Conservation (phyloP, 1,139 yeast genomes). For the Yamadazyma songkhlaensis region DNA sequence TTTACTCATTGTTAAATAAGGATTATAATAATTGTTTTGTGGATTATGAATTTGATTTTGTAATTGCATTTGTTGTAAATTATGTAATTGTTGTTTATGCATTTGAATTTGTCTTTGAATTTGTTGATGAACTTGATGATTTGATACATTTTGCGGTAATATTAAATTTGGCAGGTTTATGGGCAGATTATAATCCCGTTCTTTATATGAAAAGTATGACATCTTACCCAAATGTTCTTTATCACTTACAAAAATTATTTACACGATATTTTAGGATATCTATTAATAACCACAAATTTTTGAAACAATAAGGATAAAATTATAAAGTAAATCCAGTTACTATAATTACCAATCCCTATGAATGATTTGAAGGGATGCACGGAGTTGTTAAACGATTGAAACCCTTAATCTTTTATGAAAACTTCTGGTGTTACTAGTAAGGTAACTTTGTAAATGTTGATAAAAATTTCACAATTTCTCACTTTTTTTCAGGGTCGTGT, state of each 20-base stretch:
- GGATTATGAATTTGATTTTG: neutral
- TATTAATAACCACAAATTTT: too few species aligned
- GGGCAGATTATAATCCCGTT: constrained; percentile 4
- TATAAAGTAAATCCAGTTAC: neutral
- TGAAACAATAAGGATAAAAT: too few species aligned
- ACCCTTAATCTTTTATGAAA: too few species aligned
- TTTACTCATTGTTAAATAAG: constrained; percentile 12
- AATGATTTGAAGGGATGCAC: too few species aligned
- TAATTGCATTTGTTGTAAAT: neutral
- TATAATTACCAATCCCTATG: neutral
- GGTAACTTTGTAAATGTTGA: too few species aligned
- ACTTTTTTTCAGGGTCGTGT: constrained; percentile 4
- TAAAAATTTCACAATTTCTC: constrained; percentile 2
- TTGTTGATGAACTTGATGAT: constrained; percentile 3
- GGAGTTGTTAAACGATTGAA: too few species aligned
- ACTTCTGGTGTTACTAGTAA: too few species aligned
- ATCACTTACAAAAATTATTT: too few species aligned
- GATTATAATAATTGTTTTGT: constrained; percentile 1
- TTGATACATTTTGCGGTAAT: constrained; percentile 3
- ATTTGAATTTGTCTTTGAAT: neutral
- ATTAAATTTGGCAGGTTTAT: constrained; percentile 4
- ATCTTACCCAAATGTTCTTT: too few species aligned
- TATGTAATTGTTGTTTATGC: constrained; percentile 1
- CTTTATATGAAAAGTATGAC: constrained; percentile 8
- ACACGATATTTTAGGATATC: too few species aligned